These are phyloP conservation scores for Amanita fuliginea DNA, from an alignment of 768 basidiomycete species.

Conservation along the genomic window DNA sequence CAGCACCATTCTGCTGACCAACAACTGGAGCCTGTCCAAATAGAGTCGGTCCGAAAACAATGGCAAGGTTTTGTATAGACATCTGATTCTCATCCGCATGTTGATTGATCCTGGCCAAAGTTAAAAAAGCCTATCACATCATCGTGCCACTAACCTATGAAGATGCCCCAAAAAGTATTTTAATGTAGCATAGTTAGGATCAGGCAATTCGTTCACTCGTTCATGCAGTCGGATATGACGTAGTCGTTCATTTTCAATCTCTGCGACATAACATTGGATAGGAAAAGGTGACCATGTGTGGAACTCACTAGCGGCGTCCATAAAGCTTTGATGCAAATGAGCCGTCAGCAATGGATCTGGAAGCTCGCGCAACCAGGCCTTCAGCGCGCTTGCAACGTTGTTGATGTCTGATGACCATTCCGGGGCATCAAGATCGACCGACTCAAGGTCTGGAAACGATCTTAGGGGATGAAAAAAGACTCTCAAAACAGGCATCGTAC, in stretches of 20 bases:
- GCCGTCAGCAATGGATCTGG: slow-evolving; percentile 88
- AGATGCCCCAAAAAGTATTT: slow-evolving; percentile 95
- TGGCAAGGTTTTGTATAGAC: slow-evolving; percentile 87
- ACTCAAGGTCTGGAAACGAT: slow-evolving; percentile 54
- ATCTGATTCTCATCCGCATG: slow-evolving; percentile 78
- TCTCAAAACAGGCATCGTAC: slow-evolving; percentile 23
- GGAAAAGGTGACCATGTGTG: neutral
- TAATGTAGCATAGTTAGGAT: slow-evolving; percentile 96
- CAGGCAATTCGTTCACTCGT: slow-evolving; percentile 94
- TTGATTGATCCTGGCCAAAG: slow-evolving; percentile 50
- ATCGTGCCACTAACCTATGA: slow-evolving; percentile 48
- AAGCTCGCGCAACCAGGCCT: slow-evolving; percentile 93
- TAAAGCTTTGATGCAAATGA: slow-evolving; percentile 80
- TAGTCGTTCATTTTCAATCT: slow-evolving; percentile 88
- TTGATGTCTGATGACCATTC: slow-evolving; percentile 96
- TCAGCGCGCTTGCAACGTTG: slow-evolving; percentile 88
- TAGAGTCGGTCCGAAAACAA: slow-evolving; percentile 97
- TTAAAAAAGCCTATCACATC: neutral
- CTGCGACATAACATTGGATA: slow-evolving; percentile 22
- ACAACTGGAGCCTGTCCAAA: slow-evolving; percentile 62
- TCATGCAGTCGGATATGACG: slow-evolving; percentile 95
- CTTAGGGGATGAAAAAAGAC: neutral
- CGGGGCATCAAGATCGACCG: slow-evolving; percentile 75
- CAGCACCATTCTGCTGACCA: slow-evolving; percentile 36
- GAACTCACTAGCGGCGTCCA: slow-evolving; percentile 85